Evolutionary conservation across 1,284 basidiomycete genomes (phyloP).

Genomic region (Cutaneotrichosporon daszewskae): DNA sequence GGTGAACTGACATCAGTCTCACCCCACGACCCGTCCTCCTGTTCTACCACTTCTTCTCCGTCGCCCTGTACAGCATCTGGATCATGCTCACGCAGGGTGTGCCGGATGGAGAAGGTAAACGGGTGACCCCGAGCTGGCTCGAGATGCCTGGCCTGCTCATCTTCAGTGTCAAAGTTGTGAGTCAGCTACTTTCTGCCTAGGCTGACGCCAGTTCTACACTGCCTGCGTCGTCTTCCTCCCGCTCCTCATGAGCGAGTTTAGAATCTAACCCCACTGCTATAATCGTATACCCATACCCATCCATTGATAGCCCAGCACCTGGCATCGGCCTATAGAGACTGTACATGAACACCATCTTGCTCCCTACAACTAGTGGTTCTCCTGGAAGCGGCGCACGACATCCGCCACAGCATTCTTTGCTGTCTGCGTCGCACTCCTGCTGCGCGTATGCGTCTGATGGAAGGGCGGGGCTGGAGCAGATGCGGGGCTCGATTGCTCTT

Average conservation of each 20-base stretch:
- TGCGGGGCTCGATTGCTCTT: neutral
- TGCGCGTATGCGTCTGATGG: constrained; percentile 23
- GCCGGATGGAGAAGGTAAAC: constrained; percentile 20
- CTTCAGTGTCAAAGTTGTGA: constrained; percentile 55
- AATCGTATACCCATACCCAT: neutral
- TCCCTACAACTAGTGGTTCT: neutral
- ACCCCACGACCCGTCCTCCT: constrained; percentile 71
- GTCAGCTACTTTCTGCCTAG: constrained; percentile 49
- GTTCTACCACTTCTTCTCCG: constrained; percentile 87
- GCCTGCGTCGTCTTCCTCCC: constrained; percentile 81
- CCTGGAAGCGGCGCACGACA: constrained; percentile 32
- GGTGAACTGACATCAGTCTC: constrained; percentile 36
- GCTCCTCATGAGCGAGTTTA: constrained; percentile 76
- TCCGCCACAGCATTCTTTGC: constrained; percentile 45
- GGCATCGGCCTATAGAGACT: constrained; percentile 1
- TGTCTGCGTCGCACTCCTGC: constrained; percentile 41
- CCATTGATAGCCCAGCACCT: neutral
- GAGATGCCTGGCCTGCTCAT: constrained; percentile 60
- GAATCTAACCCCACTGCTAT: constrained; percentile 1
- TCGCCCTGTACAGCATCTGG: constrained; percentile 90
- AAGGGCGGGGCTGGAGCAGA: neutral
- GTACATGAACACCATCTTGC: too few relatives aligned
- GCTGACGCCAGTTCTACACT: constrained; percentile 86
- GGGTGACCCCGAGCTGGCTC: constrained; percentile 48
- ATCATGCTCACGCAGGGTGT: constrained; percentile 70